Evolutionary conservation across 371 early-diverging fungal species (phyloP).

Genomic region (Smittium culicis): DNA sequence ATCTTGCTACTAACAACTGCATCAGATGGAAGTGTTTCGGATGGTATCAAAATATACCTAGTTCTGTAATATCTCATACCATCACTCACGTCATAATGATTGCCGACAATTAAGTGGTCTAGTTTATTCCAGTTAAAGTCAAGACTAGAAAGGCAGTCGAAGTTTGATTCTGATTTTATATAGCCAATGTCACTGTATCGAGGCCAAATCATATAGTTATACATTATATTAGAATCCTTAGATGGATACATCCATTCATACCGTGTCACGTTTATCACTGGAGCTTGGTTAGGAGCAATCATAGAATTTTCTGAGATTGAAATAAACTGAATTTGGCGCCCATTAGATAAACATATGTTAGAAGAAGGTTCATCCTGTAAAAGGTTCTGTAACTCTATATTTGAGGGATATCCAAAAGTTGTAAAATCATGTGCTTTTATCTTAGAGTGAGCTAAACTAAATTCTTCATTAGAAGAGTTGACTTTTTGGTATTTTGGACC

Average conservation of each 20-base stretch:
- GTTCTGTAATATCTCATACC: constrained; percentile 72
- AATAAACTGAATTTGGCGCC: constrained; percentile 26
- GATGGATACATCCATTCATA: constrained; percentile 63
- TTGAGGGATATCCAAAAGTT: no score
- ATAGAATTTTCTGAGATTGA: constrained; percentile 17
- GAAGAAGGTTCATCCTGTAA: neutral
- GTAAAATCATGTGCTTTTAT: no score
- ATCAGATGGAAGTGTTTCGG: constrained; percentile 45
- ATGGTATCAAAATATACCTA: constrained; percentile 78
- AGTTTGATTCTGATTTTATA: constrained; percentile 38
- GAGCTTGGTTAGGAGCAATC: constrained; percentile 12
- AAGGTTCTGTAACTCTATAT: neutral
- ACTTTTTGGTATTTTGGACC: no score
- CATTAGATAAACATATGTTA: constrained; percentile 28
- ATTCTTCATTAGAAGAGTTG: no score
- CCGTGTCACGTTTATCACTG: constrained; percentile 49
- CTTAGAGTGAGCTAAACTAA: no score
- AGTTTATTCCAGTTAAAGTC: constrained; percentile 88
- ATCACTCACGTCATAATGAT: constrained; percentile 67
- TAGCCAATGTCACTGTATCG: constrained; percentile 53
- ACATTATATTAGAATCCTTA: constrained; percentile 39
- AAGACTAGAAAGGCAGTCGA: constrained; percentile 56
- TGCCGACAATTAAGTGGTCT: constrained; percentile 74
- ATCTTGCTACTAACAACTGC: constrained; percentile 28
- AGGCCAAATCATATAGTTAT: constrained; percentile 75